A percentile compares a stretch with the other conserved stretches of the same genome.
Conservation (phyloP, 2,329 filamentous ascomycete species). For the Cryphonectria radicalis region DNA sequence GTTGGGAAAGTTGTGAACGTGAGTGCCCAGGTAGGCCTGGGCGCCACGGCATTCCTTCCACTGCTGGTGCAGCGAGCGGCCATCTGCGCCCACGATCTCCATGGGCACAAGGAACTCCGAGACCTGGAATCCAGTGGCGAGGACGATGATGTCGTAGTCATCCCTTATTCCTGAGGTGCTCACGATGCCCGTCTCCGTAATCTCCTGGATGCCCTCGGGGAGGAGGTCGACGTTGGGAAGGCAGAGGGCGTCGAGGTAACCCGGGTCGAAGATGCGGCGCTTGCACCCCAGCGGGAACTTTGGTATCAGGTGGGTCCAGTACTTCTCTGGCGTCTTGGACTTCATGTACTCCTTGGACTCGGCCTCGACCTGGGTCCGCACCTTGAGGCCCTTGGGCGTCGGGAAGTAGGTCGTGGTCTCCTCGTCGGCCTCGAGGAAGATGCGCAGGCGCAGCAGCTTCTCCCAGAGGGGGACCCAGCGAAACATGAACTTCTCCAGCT, state of each 20-base stretch:
- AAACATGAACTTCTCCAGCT: conserved; percentile 32
- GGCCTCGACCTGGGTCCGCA: neutral
- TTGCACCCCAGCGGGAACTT: conserved; percentile 43
- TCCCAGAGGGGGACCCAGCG: conserved; percentile 33
- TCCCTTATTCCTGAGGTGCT: conserved; percentile 30
- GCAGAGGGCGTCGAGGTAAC: conserved; percentile 39
- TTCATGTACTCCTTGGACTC: neutral
- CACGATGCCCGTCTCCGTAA: conserved; percentile 36
- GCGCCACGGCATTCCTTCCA: conserved; percentile 36
- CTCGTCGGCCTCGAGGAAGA: conserved; percentile 24
- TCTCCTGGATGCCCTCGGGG: conserved; percentile 33
- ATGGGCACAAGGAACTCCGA: conserved; percentile 36
- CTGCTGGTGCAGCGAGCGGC: conserved; percentile 34
- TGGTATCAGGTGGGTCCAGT: conserved; percentile 37
- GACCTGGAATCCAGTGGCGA: conserved; percentile 37
- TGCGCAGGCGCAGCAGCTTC: conserved; percentile 27
- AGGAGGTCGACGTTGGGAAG: conserved; percentile 38
- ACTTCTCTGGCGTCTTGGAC: neutral
- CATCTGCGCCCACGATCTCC: conserved; percentile 35
- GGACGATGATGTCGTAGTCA: conserved; percentile 36
- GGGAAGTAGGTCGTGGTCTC: neutral
- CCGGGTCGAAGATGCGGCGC: conserved; percentile 41
- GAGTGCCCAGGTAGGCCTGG: conserved; percentile 39
- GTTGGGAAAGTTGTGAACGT: conserved; percentile 40
- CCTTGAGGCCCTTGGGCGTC: neutral